Conservation (phyloP, 805 yeast species). For the Candida loeiensis region DNA sequence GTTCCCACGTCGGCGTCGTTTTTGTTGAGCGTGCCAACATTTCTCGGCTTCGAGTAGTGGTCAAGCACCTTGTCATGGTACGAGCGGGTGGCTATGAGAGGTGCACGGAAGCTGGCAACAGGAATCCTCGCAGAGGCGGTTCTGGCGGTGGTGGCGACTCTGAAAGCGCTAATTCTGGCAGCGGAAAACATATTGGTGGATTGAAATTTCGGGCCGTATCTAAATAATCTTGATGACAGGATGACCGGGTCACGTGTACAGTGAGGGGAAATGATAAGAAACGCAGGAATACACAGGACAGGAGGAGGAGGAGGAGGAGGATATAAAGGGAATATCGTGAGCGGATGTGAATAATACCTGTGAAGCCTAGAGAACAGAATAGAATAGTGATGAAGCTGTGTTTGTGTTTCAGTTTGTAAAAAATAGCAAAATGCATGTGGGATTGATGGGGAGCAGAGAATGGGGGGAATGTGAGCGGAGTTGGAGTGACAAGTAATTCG, state of each 20-base stretch:
- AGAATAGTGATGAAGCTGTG: no score
- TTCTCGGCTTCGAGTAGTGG: slow-evolving; percentile 94
- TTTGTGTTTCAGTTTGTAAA: no score
- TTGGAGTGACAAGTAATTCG: no score
- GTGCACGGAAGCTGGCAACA: neutral
- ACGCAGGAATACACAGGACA: no score
- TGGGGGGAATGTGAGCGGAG: no score
- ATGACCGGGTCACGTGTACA: slow-evolving; percentile 6
- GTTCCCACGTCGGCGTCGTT: slow-evolving; percentile 79
- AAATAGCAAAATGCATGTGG: no score
- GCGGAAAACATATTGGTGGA: slow-evolving; percentile 3
- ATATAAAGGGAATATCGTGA: neutral
- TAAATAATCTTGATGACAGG: neutral
- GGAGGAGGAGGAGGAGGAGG: neutral
- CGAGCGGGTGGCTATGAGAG: slow-evolving; percentile 21
- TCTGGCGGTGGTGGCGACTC: neutral
- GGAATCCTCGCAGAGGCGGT: slow-evolving; percentile 5
- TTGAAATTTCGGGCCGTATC: slow-evolving; percentile 1
- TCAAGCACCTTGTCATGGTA: slow-evolving; percentile 94
- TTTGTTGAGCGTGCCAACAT: slow-evolving; percentile 91
- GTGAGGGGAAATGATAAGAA: neutral
- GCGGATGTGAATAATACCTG: no score
- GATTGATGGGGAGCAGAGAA: no score
- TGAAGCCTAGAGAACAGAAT: no score
- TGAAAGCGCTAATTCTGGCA: slow-evolving; percentile 5